A percentile compares a stretch with the other conserved stretches of the same genome.
Conservation (phyloP, 1,139 yeast genomes). For the Wickerhamiella pararugosa region DNA sequence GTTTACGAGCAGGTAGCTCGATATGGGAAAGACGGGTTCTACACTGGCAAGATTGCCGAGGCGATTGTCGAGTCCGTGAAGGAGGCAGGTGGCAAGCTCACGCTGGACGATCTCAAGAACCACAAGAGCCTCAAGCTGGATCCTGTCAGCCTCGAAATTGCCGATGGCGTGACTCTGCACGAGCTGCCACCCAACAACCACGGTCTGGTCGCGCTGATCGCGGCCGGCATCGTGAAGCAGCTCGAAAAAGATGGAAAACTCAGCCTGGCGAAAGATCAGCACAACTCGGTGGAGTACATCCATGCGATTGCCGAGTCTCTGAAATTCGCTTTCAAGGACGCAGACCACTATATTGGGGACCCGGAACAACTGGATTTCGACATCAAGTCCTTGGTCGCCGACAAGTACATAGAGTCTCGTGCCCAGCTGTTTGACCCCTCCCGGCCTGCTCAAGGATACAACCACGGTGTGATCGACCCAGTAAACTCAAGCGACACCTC, state of each 20-base stretch:
- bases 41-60: slow-evolving; percentile 52
- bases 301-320: slow-evolving; percentile 56
- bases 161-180: slow-evolving; percentile 35
- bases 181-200: slow-evolving; percentile 79
- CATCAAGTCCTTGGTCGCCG: slow-evolving; percentile 24
- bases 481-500: slow-evolving; percentile 61
- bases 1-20: slow-evolving; percentile 39
- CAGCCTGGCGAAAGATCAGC: slow-evolving; percentile 34
- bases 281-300: slow-evolving; percentile 57
- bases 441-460: slow-evolving; percentile 31
- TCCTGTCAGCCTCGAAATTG: slow-evolving; percentile 35
- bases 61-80: slow-evolving; percentile 43
- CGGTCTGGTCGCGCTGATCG: slow-evolving; percentile 56
- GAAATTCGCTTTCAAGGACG: slow-evolving; percentile 61
- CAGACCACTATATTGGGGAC: slow-evolving; percentile 62
- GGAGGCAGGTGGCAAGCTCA: slow-evolving; percentile 40
- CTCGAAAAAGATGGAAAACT: slow-evolving; percentile 33
- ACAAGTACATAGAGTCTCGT: slow-evolving; percentile 35
- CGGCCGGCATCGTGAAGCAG: slow-evolving; percentile 49
- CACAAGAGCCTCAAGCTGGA: slow-evolving; percentile 49
- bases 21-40: slow-evolving; percentile 50
- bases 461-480: slow-evolving; percentile 47
- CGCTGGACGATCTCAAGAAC: slow-evolving; percentile 37
- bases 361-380: slow-evolving; percentile 25
- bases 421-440: slow-evolving; percentile 33